Base-by-base conservation (phyloP, 2,329 filamentous ascomycete genomes). In the Apiospora malaysiana region DNA sequence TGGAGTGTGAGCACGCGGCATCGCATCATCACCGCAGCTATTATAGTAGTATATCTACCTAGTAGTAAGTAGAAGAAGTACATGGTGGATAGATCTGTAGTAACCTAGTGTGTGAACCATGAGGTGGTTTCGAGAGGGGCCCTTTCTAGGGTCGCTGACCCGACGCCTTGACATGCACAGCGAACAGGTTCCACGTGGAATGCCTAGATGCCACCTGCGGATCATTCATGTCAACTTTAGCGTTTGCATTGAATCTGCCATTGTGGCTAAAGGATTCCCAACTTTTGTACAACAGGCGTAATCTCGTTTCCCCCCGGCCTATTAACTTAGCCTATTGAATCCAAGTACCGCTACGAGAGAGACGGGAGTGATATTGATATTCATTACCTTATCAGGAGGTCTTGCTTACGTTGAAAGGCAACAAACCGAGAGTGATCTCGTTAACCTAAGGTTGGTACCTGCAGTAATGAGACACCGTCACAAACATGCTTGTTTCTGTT, bases 141-240 rank as follows among this genome's bases (percentile, higher is more conserved):
- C 23, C 47, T 14, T 56, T 56, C 49, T 56, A 25, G 51, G 51
- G 27, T 16, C 27, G 27, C 27, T 59, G 27, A 37, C 51, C 18
- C 32, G 51, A 59, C 32, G 23, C 47, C 27, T 5, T 59, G 51
- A 32, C 51, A 59, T 37, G 27, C 27, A 16, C 51, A n/a, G 49
- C 18, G 16, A 40, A 12, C 18, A 63, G 56, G 32, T 37, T 12
- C 56, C 56, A 63, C 56, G 56, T 63, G 56, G 56, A 40, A 18
- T 63, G n/a, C n/a, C n/a, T n/a, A n/a, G n/a, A n/a, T n/a, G 56
- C 2, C 10, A 40, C 32, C 32, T 63, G 32, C 32, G 32, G 32
- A 63, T n/a, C 56, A n/a, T 63, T 63, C 56, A 23, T 63, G 32
- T 40, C 32, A 63, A 63, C 12, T 63, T 56, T 63, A 63, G 56